These are phyloP conservation scores for Parafenestella ontariensis DNA, from an alignment of 2,329 filamentous ascomycete species.

Conservation along the genomic window DNA sequence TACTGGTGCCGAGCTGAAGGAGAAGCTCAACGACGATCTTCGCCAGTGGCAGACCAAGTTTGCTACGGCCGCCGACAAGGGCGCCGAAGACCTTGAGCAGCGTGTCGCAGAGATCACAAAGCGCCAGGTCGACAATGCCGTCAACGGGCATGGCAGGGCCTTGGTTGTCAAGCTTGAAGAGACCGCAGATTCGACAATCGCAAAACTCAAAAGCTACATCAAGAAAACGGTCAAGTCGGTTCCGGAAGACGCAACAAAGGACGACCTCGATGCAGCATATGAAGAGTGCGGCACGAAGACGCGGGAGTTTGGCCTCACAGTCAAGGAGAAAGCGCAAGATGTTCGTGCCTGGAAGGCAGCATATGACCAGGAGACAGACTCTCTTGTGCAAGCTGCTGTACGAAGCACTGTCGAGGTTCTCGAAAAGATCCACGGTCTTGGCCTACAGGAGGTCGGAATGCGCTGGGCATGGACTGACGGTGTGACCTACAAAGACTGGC, in stretches of 20 bases:
- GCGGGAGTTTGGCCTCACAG: constrained; percentile 71
- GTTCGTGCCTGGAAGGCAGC: constrained; percentile 78
- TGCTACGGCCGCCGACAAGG: constrained; percentile 82
- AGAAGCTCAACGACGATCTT: constrained; percentile 77
- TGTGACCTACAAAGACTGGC: constrained; percentile 96
- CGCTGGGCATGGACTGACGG: constrained; percentile 95
- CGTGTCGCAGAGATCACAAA: constrained; percentile 75
- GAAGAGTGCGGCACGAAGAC: constrained; percentile 64
- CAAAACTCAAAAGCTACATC: constrained; percentile 71
- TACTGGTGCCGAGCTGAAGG: constrained; percentile 55
- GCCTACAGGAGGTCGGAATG: constrained; percentile 90
- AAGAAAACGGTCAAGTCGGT: constrained; percentile 62
- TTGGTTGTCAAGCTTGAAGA: constrained; percentile 74
- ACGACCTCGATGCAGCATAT: constrained; percentile 60
- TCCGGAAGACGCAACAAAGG: constrained; percentile 63
- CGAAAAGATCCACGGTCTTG: constrained; percentile 80
- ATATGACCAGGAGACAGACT: constrained; percentile 73
- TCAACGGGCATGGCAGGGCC: constrained; percentile 69
- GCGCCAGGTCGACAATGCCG: constrained; percentile 70
- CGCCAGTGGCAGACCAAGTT: constrained; percentile 89
- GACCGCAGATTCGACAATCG: constrained; percentile 69
- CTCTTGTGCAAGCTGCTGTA: constrained; percentile 74
- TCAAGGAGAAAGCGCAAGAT: constrained; percentile 79
- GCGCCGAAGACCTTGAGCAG: constrained; percentile 70
- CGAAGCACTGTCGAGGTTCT: constrained; percentile 82